A percentile compares a stretch with the other conserved stretches of the same genome.
Conservation (phyloP, 2,329 filamentous ascomycete genomes). For the Trichoderma breve region DNA sequence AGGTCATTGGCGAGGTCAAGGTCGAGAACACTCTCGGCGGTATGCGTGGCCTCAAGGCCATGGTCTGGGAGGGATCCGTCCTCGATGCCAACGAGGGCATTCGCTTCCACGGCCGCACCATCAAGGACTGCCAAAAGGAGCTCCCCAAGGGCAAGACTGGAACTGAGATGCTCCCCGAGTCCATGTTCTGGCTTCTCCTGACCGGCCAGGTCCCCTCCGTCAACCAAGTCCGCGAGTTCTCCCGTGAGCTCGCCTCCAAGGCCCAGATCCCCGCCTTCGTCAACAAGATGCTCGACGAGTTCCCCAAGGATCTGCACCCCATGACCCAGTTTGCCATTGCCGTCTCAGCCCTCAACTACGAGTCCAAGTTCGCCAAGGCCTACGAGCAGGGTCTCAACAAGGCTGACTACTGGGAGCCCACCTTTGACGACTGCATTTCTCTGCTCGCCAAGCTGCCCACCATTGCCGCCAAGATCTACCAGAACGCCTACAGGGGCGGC, state of each 20-base stretch:
- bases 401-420: slow-evolving; percentile 98
- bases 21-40: slow-evolving; percentile 91
- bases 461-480: slow-evolving; percentile 96
- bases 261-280: slow-evolving; percentile 80
- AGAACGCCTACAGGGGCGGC: slow-evolving; percentile 77
- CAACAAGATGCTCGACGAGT: slow-evolving; percentile 81
- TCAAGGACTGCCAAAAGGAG: slow-evolving; percentile 94
- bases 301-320: slow-evolving; percentile 87
- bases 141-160: slow-evolving; percentile 89
- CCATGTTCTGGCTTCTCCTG: slow-evolving; percentile 99
- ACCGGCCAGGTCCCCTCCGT: slow-evolving; percentile 88
- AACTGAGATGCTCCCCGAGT: slow-evolving; percentile 96
- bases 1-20: slow-evolving; percentile 87
- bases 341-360: slow-evolving; percentile 93
- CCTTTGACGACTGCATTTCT: slow-evolving; percentile 91
- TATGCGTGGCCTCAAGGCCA: slow-evolving; percentile 95
- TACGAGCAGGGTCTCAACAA: slow-evolving; percentile 92
- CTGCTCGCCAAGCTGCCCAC: slow-evolving; percentile 94
- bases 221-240: slow-evolving; percentile 77
- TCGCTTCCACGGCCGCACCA: slow-evolving; percentile 94
- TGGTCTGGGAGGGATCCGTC: slow-evolving; percentile 98
- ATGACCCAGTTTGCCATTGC: slow-evolving; percentile 98
- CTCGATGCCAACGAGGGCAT: slow-evolving; percentile 97
- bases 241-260: slow-evolving; percentile 83
- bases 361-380: slow-evolving; percentile 87